Evolutionary conservation across 2,329 filamentous ascomycete genomes (phyloP).

Genomic region (Aspergillus ustus): DNA sequence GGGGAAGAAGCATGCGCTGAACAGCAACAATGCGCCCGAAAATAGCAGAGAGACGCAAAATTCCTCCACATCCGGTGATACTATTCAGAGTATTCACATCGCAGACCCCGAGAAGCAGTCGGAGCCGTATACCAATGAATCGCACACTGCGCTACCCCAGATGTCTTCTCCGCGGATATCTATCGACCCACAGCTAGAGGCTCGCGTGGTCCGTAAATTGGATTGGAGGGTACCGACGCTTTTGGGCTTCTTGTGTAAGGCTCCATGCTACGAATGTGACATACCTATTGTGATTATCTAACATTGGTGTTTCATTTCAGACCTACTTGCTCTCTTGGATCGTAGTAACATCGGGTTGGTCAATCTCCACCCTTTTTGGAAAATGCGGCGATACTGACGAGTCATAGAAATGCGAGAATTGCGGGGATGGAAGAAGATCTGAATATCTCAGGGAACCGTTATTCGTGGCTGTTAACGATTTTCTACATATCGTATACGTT

Average conservation of each 20-base stretch:
- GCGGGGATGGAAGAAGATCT: constrained; percentile 59
- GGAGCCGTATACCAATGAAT: constrained; percentile 28
- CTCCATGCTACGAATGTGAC: not conserved
- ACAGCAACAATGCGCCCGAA: not conserved
- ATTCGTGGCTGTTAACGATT: constrained; percentile 57
- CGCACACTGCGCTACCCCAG: constrained; percentile 25
- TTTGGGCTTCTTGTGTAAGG: constrained; percentile 46
- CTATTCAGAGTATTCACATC: constrained; percentile 26
- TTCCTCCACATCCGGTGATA: constrained; percentile 21
- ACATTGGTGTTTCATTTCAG: constrained; percentile 29
- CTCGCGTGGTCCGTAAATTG: constrained; percentile 42
- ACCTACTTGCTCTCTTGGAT: constrained; percentile 54
- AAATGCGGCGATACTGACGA: constrained; percentile 13
- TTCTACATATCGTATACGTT: constrained; percentile 58
- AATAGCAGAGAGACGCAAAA: not conserved
- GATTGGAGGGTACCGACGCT: constrained; percentile 42
- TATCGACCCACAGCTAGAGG: constrained; percentile 43
- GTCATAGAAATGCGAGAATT: constrained; percentile 56
- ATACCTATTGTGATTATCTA: not conserved
- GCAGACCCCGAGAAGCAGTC: constrained; percentile 36
- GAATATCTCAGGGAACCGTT: constrained; percentile 51
- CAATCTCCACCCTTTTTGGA: too few species aligned
- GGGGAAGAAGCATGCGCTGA: constrained; percentile 10
- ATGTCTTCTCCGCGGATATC: constrained; percentile 18
- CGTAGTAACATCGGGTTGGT: constrained; percentile 55